A percentile compares a stretch with the other conserved stretches of the same genome.
These are phyloP conservation scores for Carex littledalei DNA, from an alignment of 176 grass and related monocot genomes.

Conservation along the genomic window DNA sequence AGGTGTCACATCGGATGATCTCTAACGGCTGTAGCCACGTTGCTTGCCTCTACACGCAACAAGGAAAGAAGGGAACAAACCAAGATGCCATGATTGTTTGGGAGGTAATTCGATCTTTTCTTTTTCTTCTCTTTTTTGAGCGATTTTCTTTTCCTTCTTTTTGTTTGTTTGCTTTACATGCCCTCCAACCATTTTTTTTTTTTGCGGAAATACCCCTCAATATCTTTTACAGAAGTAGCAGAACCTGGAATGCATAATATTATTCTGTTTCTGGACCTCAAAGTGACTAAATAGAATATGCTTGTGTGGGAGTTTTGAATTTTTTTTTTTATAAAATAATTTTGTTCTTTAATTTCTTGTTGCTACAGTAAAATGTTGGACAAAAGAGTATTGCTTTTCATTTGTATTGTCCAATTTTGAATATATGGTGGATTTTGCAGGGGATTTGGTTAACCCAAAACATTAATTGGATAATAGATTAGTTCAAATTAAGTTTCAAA, in stretches of 20 bases:
- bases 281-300: not conserved
- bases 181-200: not conserved
- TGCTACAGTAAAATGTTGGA: not conserved
- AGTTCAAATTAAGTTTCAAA: not conserved
- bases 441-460: not conserved
- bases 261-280: not conserved
- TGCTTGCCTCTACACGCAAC: slow-evolving; percentile 56
- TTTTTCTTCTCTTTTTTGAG: not conserved
- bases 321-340: not conserved
- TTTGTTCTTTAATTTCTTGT: not conserved
- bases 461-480: not conserved
- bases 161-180: not conserved
- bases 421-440: not conserved
- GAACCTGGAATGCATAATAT: not conserved
- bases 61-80: slow-evolving; percentile 72
- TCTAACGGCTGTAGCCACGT: slow-evolving; percentile 38
- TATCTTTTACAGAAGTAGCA: not conserved
- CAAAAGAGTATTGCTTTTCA: not conserved
- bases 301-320: not conserved
- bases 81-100: slow-evolving; percentile 78
- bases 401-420: not conserved
- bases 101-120: slow-evolving; percentile 40
- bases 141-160: not conserved
- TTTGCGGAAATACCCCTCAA: not conserved
- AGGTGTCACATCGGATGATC: slow-evolving; percentile 24